Evolutionary conservation across 139 green algal species (phyloP), one percentile per base, ranked within the genome.

Genomic region (Coelastrella sp.): DNA sequence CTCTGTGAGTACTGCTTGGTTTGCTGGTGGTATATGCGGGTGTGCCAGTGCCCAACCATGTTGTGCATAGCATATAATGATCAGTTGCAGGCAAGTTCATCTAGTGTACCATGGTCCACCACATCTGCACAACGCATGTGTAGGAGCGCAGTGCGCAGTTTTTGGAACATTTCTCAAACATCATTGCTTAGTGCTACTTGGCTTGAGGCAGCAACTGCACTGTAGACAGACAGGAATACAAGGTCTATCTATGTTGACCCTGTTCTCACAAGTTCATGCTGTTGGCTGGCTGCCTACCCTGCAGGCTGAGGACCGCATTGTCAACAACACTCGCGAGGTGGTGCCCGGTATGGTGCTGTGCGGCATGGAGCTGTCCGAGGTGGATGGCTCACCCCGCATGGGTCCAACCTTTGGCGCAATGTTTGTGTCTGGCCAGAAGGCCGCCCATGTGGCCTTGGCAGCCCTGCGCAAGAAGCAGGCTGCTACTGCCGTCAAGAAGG

Each of bases 401-500:
- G 98, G 98, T 83, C 98, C 98, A 74, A 99, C 98, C 58, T 99
- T 99, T 92, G 97, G 97, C 60, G 97, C 97, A 70, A 99, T 99
- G 97, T 97, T 98, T 87, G 95, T 98, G 58, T 97, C 94, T 58
- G 97, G 97, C 79, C 94, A 96, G 82, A 99, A 99, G 94, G 97
- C 97, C 6, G 97, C 97, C 0, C 95, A 99, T 88, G 93, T 98
- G 7, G 97, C 97, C n/a, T 90, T 98, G 76, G 96, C 97, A 89
- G 94, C 93, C 8, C 94, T 99, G 86, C 92, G 90, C 87, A 79
- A 82, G 60, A 87, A 89, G 59, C 72, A 94, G 85, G 87, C 87
- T 35, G 89, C 65, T 15, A 89, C 79, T 60, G 88, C 78, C n/a
- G 70, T 58, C n/a, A 85, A 85, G 82, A 78, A 35, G 19, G 73